phyloP scores from a whole-genome alignment of 2,329 filamentous ascomycete genomes.

The Fusarium oxysporum region DNA sequence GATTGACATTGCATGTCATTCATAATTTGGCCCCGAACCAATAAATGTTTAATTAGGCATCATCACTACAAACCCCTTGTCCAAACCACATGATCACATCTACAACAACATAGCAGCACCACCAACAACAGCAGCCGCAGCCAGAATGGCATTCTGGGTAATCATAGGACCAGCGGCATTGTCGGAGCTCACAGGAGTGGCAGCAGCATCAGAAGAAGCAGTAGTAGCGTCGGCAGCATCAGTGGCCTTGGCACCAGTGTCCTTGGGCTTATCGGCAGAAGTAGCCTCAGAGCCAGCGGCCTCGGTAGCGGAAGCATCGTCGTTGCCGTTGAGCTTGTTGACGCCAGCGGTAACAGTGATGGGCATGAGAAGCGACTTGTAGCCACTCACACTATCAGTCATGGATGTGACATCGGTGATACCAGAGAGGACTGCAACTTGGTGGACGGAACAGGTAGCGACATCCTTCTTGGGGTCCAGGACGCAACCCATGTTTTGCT shows the following conservation, averaged over 20 bases:
- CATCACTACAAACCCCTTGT: slow-evolving; percentile 1
- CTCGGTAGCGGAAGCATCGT: slow-evolving; percentile 24
- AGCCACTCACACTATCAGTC: slow-evolving; percentile 14
- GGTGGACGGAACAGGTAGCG: slow-evolving; percentile 39
- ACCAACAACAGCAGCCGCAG: slow-evolving; percentile 52
- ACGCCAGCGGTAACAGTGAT: slow-evolving; percentile 54
- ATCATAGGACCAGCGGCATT: slow-evolving; percentile 49
- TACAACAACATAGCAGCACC: slow-evolving; percentile 52
- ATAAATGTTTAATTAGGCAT: slow-evolving; percentile 15
- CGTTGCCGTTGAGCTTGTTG: slow-evolving; percentile 48
- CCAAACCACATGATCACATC: background rate
- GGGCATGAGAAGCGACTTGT: slow-evolving; percentile 40
- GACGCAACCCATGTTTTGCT: slow-evolving; percentile 40
- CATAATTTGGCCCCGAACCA: background rate
- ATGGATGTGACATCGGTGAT: background rate
- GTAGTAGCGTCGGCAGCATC: slow-evolving; percentile 3
- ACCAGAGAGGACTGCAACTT: slow-evolving; percentile 1
- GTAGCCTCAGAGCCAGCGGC: slow-evolving; percentile 21
- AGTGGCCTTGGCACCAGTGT: slow-evolving; percentile 28
- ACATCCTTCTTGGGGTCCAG: slow-evolving; percentile 41
- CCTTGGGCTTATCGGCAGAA: slow-evolving; percentile 30
- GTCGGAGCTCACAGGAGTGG: slow-evolving; percentile 34
- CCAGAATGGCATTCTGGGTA: slow-evolving; percentile 51
- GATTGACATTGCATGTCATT: background rate
- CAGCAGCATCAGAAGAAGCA: slow-evolving; percentile 22